Evolutionary conservation across 176 grass and related monocot species (phyloP).

Genomic region (Cymbopogon citratus): DNA sequence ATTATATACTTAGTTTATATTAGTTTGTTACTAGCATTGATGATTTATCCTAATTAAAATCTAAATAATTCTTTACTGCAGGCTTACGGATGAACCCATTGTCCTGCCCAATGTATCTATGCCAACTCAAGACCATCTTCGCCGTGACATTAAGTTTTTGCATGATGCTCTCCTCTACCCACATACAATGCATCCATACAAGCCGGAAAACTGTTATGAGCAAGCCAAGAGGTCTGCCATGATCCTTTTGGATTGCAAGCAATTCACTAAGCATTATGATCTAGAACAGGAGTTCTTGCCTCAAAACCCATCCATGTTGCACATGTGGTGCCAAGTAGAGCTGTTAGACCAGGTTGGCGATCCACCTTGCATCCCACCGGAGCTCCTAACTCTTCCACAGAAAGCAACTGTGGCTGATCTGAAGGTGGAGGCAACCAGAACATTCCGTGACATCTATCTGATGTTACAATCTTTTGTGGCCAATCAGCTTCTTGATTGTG

Average conservation of each 20-base stretch:
- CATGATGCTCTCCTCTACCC: slow-evolving; percentile 42
- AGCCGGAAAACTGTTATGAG: slow-evolving; percentile 25
- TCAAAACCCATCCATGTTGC: slow-evolving; percentile 40
- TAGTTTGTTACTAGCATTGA: not conserved
- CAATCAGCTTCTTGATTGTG: slow-evolving; percentile 48
- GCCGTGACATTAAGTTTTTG: slow-evolving; percentile 56
- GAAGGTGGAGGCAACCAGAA: slow-evolving; percentile 44
- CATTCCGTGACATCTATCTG: slow-evolving; percentile 52
- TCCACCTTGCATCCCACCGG: slow-evolving; percentile 37
- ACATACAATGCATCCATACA: slow-evolving; percentile 47
- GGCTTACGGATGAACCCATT: slow-evolving; percentile 23
- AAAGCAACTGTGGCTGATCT: slow-evolving; percentile 60
- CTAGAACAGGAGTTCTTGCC: slow-evolving; percentile 26
- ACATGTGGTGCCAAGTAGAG: slow-evolving; percentile 48
- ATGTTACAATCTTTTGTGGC: slow-evolving; percentile 54
- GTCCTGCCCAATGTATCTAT: not conserved
- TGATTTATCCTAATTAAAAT: not conserved
- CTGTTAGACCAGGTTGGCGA: slow-evolving; percentile 36
- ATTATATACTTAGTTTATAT: not conserved
- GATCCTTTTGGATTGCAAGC: slow-evolving; percentile 68
- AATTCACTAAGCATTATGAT: slow-evolving; percentile 70
- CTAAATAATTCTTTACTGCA: slow-evolving; percentile 20
- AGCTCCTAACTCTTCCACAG: slow-evolving; percentile 42
- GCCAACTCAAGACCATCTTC: slow-evolving; percentile 33
- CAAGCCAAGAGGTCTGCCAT: slow-evolving; percentile 23